Base-by-base conservation (phyloP, 306 rosid genomes). In the Neltuma alba region DNA sequence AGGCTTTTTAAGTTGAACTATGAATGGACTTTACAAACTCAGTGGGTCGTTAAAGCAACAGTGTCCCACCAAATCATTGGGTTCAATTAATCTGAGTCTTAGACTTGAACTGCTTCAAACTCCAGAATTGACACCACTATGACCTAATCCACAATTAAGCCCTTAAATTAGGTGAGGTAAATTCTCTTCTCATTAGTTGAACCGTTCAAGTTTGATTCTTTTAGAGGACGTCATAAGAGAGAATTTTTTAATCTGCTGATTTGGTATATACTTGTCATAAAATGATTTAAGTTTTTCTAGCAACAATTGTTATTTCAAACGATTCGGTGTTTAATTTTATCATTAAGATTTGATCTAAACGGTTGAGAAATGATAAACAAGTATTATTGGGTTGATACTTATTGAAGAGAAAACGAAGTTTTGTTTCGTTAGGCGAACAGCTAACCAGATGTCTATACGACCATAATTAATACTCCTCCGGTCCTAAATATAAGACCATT, bases 21-120 rank as follows among this genome's bases (percentile, higher is more conserved):
- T 38, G 90, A 87, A 86, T 31, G 79, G 81, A 79, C 23, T 74
- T 78, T 18, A 34, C 7, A 38, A 8, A 9, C 9, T 54, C 2
- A 67, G 84, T 79, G 73, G 80, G 60, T 54, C 14, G 67, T 37
- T 41, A 66, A 74, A 69, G 74, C 44, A 62, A 77, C 67, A 50
- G 58, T 64, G 15, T 28, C 55, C 55, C n/a, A 52, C 60, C 45
- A 64, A 72, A 74, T 75, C 79, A 27, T 58, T 27, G 36, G 10
- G 37, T 82, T 83, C 79, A 79, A 75, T 74, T 80, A 57, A 70
- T 47, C 12, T 20, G 21, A 45, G 67, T 21, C 8, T 64, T 33
- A 36, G 52, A 11, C n/a, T 1, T 11, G 11, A 38, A 21, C 33
- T 11, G 11, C 5, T 38, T 31, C 9, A 21, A 65, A 65, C 11